phyloP scores from a whole-genome alignment of 164 flowering plant genomes.

The Magnolia kwangsiensis region DNA sequence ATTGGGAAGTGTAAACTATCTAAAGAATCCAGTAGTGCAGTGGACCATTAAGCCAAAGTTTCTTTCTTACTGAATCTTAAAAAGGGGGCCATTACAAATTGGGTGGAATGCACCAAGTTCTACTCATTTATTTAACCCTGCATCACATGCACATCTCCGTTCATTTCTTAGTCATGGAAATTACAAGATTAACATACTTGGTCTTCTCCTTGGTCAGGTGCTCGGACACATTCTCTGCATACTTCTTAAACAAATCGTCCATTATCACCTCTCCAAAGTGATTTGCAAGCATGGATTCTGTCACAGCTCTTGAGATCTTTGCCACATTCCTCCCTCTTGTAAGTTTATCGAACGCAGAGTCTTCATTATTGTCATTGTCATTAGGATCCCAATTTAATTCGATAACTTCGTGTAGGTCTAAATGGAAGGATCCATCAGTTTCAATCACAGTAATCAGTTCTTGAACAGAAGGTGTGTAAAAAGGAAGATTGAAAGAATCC shows the following conservation, averaged over 20 bases:
- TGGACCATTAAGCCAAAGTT: background rate
- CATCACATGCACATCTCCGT: background rate
- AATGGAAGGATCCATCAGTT: conserved; percentile 39
- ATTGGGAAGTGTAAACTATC: no score
- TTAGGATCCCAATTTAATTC: conserved; percentile 42
- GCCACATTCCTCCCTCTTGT: conserved; percentile 29
- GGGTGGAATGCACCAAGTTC: background rate
- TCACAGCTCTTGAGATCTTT: conserved; percentile 36
- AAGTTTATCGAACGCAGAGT: background rate
- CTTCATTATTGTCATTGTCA: background rate
- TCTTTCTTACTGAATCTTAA: no score
- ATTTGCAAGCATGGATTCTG: conserved; percentile 49
- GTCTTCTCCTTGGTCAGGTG: conserved; percentile 52
- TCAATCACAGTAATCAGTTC: conserved; percentile 30
- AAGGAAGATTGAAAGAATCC: conserved; percentile 43
- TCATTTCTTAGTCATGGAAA: conserved; percentile 1
- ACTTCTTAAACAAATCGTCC: conserved; percentile 55
- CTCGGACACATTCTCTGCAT: conserved; percentile 48
- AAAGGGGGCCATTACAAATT: no score
- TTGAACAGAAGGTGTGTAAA: conserved; percentile 38
- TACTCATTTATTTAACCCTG: no score
- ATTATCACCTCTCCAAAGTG: conserved; percentile 65
- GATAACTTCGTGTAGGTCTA: conserved; percentile 23
- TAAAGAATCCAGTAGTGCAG: no score
- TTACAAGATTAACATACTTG: conserved; percentile 11